phyloP scores from a whole-genome alignment of 2,329 filamentous ascomycete species.

The Sphaerulina vaccinii region DNA sequence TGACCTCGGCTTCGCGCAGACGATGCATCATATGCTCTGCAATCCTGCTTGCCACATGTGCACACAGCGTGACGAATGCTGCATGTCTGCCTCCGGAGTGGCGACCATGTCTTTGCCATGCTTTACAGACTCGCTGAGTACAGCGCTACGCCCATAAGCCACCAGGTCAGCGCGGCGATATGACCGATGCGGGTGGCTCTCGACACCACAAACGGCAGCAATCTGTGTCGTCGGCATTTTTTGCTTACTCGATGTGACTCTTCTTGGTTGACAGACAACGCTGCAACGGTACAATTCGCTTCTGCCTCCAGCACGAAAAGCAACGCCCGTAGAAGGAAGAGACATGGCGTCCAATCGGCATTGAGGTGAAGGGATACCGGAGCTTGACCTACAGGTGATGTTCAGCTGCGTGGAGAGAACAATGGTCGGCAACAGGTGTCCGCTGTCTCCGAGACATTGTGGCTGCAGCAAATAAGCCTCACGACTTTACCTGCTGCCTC shows the following conservation, averaged over 20 bases:
- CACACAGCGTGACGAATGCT: not conserved
- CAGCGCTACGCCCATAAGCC: not conserved
- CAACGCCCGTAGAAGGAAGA: not conserved
- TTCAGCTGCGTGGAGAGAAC: slow-evolving; percentile 7
- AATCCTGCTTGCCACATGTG: not conserved
- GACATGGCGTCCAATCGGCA: slow-evolving; percentile 9
- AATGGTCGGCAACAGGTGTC: not conserved
- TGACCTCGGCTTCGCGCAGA: not conserved
- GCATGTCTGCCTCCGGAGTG: not conserved
- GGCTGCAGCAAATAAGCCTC: not conserved
- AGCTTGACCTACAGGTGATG: slow-evolving; percentile 6
- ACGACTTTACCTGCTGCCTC: not conserved
- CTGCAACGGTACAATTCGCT: not conserved
- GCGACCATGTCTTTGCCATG: slow-evolving; percentile 4
- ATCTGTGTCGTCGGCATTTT: not conserved
- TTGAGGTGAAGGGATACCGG: not conserved
- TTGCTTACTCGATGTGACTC: not conserved
- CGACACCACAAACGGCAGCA: not conserved
- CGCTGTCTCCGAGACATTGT: slow-evolving; percentile 9
- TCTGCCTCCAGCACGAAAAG: not conserved
- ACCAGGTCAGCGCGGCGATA: not conserved
- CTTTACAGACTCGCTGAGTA: not conserved
- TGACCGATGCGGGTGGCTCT: not conserved
- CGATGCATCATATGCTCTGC: not conserved
- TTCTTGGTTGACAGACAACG: not conserved